These are phyloP conservation scores for Fusarium oxysporum DNA, from an alignment of 2,329 filamentous ascomycete genomes.

Conservation along the genomic window DNA sequence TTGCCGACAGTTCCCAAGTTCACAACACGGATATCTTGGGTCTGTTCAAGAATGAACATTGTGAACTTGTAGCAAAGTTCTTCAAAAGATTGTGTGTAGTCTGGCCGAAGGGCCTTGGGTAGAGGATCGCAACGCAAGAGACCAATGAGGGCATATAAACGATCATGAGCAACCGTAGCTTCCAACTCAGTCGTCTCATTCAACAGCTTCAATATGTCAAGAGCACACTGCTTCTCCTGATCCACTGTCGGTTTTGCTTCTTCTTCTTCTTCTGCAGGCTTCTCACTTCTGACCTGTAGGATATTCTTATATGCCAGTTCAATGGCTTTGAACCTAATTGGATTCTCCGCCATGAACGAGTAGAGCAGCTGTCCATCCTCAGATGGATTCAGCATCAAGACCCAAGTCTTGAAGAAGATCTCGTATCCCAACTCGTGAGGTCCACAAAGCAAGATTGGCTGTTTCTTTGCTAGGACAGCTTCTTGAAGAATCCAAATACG, in stretches of 20 bases:
- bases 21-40: not conserved
- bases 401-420: conserved; percentile 20
- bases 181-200: conserved; percentile 18
- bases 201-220: not conserved
- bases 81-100: not conserved
- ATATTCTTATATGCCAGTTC: not conserved
- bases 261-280: too few relatives aligned
- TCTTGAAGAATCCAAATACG: conserved; percentile 31
- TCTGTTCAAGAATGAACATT: not conserved
- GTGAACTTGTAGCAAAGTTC: not conserved
- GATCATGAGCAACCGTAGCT: conserved; percentile 24
- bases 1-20: not conserved
- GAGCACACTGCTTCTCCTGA: not conserved
- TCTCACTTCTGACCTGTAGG: not conserved
- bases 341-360: not conserved
- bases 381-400: conserved; percentile 2
- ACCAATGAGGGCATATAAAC: conserved; percentile 11
- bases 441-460: not conserved
- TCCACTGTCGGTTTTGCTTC: fast-evolving
- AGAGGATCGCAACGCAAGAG: conserved; percentile 14
- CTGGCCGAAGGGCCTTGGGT: not conserved
- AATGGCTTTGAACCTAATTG: conserved; percentile 12
- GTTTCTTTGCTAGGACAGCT: not conserved
- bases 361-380: conserved; percentile 10
- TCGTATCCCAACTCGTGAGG: not conserved